These are phyloP conservation scores for Aulographum hederae DNA, from an alignment of 2,329 filamentous ascomycete genomes.

Conservation along the genomic window DNA sequence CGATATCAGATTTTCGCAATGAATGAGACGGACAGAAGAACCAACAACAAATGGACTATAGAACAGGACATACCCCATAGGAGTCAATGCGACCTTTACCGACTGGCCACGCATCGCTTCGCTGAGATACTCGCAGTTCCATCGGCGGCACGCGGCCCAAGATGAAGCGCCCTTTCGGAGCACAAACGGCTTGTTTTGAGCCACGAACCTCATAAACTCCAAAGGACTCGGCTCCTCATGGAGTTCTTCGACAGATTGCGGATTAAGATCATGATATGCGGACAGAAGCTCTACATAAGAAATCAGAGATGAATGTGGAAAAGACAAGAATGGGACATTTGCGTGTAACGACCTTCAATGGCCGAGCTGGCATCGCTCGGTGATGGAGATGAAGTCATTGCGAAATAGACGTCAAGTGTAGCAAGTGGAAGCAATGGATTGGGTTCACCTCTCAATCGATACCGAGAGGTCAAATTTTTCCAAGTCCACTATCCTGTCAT, in stretches of 20 bases:
- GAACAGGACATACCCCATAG: slow-evolving; percentile 33
- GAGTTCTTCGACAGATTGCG: slow-evolving; percentile 39
- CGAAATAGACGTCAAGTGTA: too few species aligned
- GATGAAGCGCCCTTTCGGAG: slow-evolving; percentile 40
- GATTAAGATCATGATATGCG: slow-evolving; percentile 59
- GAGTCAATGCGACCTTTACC: slow-evolving; percentile 67
- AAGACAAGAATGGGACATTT: too few species aligned
- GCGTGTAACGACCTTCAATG: too few species aligned
- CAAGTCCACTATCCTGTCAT: too few species aligned
- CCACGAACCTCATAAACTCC: slow-evolving; percentile 64
- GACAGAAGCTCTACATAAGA: slow-evolving; percentile 45
- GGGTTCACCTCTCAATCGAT: too few species aligned
- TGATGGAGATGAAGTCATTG: too few species aligned
- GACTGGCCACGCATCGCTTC: slow-evolving; percentile 32
- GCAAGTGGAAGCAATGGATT: too few species aligned
- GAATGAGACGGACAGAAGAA: too few species aligned
- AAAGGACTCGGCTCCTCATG: slow-evolving; percentile 49
- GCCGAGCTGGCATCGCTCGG: too few species aligned
- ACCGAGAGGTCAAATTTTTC: too few species aligned
- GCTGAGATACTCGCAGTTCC: slow-evolving; percentile 43
- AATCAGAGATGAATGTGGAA: too few species aligned
- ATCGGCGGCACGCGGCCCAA: slow-evolving; percentile 45
- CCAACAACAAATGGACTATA: background rate
- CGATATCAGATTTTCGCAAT: too few species aligned
- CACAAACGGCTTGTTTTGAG: slow-evolving; percentile 57